These are phyloP conservation scores for Penicillium sp. DNA, from an alignment of 2,329 filamentous ascomycete genomes.

Conservation along the genomic window DNA sequence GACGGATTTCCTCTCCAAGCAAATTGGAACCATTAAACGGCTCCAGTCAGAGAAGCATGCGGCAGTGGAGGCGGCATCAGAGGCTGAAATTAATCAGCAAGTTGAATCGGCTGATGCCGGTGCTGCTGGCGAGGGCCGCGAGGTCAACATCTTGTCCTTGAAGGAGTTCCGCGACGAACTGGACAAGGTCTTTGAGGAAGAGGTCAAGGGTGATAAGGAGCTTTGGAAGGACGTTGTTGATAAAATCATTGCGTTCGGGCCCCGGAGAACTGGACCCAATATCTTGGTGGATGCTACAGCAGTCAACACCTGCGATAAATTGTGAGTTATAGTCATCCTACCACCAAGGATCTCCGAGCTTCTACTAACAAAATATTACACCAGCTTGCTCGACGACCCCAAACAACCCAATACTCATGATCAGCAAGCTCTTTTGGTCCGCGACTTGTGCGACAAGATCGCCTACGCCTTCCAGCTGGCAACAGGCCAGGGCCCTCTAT, in stretches of 20 bases:
- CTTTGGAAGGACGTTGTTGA: conserved; percentile 72
- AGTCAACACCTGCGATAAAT: conserved; percentile 64
- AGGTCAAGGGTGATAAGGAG: conserved; percentile 67
- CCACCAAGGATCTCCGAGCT: neutral
- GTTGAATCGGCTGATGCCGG: conserved; percentile 50
- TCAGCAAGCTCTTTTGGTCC: conserved; percentile 40
- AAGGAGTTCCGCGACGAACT: conserved; percentile 75
- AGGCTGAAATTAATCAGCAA: conserved; percentile 36
- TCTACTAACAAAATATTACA: neutral
- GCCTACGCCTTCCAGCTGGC: conserved; percentile 91
- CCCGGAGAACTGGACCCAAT: conserved; percentile 78
- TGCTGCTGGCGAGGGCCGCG: conserved; percentile 49
- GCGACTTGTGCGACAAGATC: conserved; percentile 83
- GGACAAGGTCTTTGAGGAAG: conserved; percentile 57
- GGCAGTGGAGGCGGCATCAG: conserved; percentile 40
- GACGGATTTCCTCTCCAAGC: conserved; percentile 79
- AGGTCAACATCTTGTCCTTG: conserved; percentile 59
- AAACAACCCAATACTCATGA: conserved; percentile 29
- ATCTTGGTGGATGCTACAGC: conserved; percentile 78
- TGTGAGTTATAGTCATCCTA: conserved; percentile 50
- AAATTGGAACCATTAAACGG: conserved; percentile 70
- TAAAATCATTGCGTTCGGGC: conserved; percentile 84
- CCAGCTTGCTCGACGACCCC: conserved; percentile 38
- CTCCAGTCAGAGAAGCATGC: conserved; percentile 67
- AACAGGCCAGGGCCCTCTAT: conserved; percentile 81